Percentiles rank a stretch among this genome's conserved stretches.
Conservation (phyloP, 331 rosid genomes). For the Malus hybrid region DNA sequence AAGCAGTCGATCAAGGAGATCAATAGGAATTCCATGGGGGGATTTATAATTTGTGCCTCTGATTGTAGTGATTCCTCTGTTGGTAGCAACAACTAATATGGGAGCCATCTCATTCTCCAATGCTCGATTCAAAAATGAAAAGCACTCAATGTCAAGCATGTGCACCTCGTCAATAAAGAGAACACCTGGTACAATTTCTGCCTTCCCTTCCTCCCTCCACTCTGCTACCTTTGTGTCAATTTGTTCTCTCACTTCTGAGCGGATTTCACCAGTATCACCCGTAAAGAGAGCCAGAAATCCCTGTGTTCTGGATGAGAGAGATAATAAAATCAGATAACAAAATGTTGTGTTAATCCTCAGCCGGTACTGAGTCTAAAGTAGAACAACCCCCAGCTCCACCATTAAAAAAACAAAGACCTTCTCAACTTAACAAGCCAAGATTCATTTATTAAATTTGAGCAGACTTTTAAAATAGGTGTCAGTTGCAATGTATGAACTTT, state of each 20-base stretch:
- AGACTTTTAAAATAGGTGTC: not conserved
- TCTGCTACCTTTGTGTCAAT: conserved; percentile 98
- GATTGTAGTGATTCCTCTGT: conserved; percentile 91
- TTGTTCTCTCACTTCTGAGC: conserved; percentile 98
- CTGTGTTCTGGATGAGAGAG: conserved; percentile 61
- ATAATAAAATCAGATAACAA: conserved; percentile 13
- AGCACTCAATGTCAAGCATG: conserved; percentile 99
- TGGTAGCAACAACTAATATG: conserved; percentile 88
- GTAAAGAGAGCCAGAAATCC: conserved; percentile 98
- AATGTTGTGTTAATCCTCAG: not conserved
- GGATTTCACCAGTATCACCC: conserved; percentile 98
- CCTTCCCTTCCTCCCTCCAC: conserved; percentile 99
- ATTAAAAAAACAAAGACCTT: not conserved
- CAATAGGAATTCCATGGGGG: conserved; percentile 94
- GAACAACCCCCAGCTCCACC: not conserved
- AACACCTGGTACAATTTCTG: conserved; percentile 96
- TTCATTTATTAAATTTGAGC: not conserved
- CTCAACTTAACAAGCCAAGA: not conserved
- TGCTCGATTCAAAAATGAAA: conserved; percentile 94
- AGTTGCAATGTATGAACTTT: not conserved
- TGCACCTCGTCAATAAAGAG: conserved; percentile 98
- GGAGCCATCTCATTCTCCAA: conserved; percentile 99
- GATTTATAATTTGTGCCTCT: conserved; percentile 96
- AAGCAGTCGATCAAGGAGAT: conserved; percentile 85
- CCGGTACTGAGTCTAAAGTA: not conserved